These are phyloP conservation scores for Lipomyces yarrowii DNA, from an alignment of 1,139 yeast genomes.

Conservation along the genomic window DNA sequence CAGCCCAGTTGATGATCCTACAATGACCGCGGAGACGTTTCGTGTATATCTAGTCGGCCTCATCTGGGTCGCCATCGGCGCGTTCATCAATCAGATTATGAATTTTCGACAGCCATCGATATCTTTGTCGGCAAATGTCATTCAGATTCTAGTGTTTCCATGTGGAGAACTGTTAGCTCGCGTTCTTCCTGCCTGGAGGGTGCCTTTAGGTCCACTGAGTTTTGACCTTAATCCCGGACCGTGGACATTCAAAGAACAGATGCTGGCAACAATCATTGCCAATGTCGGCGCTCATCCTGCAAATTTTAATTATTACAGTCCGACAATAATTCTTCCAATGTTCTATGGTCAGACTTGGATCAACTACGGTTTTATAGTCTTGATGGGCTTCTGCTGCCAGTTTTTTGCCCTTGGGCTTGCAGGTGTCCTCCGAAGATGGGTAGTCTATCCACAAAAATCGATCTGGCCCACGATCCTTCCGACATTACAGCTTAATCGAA, in stretches of 20 bases:
- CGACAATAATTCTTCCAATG: constrained; percentile 8
- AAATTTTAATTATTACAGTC: constrained; percentile 9
- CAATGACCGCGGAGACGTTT: constrained; percentile 59
- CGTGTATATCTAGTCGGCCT: constrained; percentile 42
- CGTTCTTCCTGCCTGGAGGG: constrained; percentile 52
- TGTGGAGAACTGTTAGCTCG: constrained; percentile 49
- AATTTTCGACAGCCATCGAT: constrained; percentile 61
- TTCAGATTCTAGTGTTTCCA: constrained; percentile 50
- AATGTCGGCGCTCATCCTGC: constrained; percentile 15
- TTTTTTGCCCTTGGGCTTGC: constrained; percentile 67
- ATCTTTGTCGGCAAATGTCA: constrained; percentile 55
- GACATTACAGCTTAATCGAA: constrained; percentile 46
- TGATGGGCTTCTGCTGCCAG: constrained; percentile 45
- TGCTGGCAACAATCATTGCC: constrained; percentile 60
- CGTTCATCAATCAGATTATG: constrained; percentile 62
- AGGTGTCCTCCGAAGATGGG: constrained; percentile 58
- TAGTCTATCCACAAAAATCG: constrained; percentile 62
- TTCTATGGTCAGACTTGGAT: constrained; percentile 6
- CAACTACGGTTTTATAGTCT: constrained; percentile 47
- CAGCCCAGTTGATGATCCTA: constrained; percentile 59
- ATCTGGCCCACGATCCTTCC: constrained; percentile 57
- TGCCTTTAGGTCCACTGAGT: constrained; percentile 47
- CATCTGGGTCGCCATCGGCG: constrained; percentile 60
- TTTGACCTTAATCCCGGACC: constrained; percentile 51
- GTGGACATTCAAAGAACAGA: constrained; percentile 45